Evolutionary conservation across 179 eudicot genomes (phyloP).

Genomic region (Spergularia azorica): DNA sequence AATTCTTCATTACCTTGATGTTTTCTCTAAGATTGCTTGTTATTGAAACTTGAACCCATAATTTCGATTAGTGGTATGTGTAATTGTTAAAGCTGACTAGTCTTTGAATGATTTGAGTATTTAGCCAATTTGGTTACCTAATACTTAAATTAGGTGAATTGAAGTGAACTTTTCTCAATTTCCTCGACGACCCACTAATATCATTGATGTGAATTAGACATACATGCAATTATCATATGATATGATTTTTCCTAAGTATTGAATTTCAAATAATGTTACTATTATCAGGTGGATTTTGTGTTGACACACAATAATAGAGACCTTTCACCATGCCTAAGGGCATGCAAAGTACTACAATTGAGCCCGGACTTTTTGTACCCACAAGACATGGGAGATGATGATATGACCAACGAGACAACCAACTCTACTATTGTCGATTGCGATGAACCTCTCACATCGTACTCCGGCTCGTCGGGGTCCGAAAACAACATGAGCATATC

Average conservation of each 20-base stretch:
- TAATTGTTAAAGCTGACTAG: conserved; percentile 1
- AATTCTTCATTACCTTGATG: neutral
- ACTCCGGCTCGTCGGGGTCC: conserved; percentile 73
- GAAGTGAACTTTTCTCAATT: too few species aligned
- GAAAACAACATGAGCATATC: conserved; percentile 58
- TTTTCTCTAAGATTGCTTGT: conserved; percentile 3
- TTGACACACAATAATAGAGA: conserved; percentile 69
- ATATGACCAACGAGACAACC: conserved; percentile 62
- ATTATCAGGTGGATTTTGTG: conserved; percentile 76
- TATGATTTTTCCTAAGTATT: too few species aligned
- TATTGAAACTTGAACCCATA: conserved; percentile 33
- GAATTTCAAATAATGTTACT: too few species aligned
- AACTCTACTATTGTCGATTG: conserved; percentile 73
- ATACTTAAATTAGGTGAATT: too few species aligned
- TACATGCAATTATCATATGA: too few species aligned
- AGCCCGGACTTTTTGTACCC: conserved; percentile 89
- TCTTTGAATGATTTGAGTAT: neutral
- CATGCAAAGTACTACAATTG: conserved; percentile 76
- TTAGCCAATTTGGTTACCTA: neutral
- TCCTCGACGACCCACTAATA: too few species aligned
- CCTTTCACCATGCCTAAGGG: conserved; percentile 71
- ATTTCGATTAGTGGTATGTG: neutral
- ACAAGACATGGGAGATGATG: conserved; percentile 82
- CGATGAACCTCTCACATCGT: conserved; percentile 71
- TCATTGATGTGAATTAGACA: too few species aligned